Conservation (phyloP, 495 filamentous ascomycete species). For the Thermochaetoides thermophila region DNA sequence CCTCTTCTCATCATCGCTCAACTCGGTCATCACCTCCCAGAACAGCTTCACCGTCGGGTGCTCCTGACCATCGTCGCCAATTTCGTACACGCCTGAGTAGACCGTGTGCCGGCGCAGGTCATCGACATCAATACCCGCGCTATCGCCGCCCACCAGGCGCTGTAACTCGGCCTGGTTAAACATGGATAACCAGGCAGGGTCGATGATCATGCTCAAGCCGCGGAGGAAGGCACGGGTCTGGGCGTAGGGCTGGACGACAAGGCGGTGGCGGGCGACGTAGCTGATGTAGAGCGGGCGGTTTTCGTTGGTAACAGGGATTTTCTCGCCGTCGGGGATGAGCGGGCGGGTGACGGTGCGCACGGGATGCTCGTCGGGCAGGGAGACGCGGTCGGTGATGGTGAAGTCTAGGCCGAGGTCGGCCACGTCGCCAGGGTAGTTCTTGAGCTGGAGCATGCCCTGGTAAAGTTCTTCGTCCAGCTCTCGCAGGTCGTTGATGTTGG, state of each 20-base stretch:
- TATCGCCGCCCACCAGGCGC: slow-evolving; percentile 77
- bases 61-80: slow-evolving; percentile 76
- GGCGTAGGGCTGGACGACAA: slow-evolving; percentile 56
- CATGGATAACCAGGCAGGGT: slow-evolving; percentile 89
- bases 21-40: slow-evolving; percentile 73
- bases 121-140: slow-evolving; percentile 68
- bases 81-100: slow-evolving; percentile 75
- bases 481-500: slow-evolving; percentile 82
- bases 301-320: slow-evolving; percentile 72
- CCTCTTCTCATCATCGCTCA: slow-evolving; percentile 59
- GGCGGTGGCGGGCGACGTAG: slow-evolving; percentile 71
- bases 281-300: slow-evolving; percentile 92
- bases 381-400: slow-evolving; percentile 69
- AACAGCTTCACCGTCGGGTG: slow-evolving; percentile 76
- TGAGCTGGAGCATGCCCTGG: slow-evolving; percentile 74
- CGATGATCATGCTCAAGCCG: slow-evolving; percentile 76
- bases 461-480: slow-evolving; percentile 92
- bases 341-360: slow-evolving; percentile 50
- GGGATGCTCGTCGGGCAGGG: slow-evolving; percentile 33
- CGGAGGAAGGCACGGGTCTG: slow-evolving; percentile 81
- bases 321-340: slow-evolving; percentile 58
- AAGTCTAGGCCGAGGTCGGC: slow-evolving; percentile 75
- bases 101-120: slow-evolving; percentile 76
- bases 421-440: slow-evolving; percentile 78
- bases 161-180: slow-evolving; percentile 95